Conservation (phyloP, 2,329 filamentous ascomycete species). For the Talaromyces pinophilus region DNA sequence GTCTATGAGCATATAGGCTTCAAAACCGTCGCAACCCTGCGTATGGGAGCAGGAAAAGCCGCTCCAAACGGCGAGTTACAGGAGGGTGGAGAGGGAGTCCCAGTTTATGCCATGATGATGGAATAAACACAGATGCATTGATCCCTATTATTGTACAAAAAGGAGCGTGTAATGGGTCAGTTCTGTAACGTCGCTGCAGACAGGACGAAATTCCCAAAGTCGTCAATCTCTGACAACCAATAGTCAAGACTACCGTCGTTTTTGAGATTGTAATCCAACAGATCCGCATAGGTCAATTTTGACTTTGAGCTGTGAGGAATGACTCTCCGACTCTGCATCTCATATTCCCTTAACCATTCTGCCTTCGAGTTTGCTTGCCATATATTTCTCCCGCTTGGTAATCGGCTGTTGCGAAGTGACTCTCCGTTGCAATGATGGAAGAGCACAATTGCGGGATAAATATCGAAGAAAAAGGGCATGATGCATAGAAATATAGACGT, state of each 20-base stretch:
- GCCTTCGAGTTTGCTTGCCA: conserved; percentile 11
- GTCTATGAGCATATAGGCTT: conserved; percentile 24
- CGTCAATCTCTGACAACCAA: conserved; percentile 18
- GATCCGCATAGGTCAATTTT: conserved; percentile 11
- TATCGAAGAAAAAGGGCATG: conserved; percentile 2
- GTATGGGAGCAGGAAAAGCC: conserved; percentile 19
- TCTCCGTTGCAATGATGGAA: conserved; percentile 11
- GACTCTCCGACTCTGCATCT: not conserved
- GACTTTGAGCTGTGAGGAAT: not conserved
- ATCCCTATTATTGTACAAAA: not conserved
- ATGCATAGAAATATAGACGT: conserved; percentile 11
- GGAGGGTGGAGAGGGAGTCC: conserved; percentile 22
- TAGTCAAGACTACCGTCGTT: conserved; percentile 11
- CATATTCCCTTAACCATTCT: conserved; percentile 9
- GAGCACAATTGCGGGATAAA: not conserved
- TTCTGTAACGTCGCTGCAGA: conserved; percentile 12
- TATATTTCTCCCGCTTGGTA: conserved; percentile 12
- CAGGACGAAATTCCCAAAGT: conserved; percentile 17
- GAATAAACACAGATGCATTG: conserved; percentile 5
- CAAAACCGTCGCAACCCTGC: conserved; percentile 12
- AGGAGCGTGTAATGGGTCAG: not conserved
- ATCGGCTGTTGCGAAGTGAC: not conserved
- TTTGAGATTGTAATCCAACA: not conserved
- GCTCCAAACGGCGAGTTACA: conserved; percentile 20
- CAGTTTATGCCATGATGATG: conserved; percentile 21